Evolutionary conservation across 257 asterid genomes (phyloP).

Genomic region (Solanum tarijense): DNA sequence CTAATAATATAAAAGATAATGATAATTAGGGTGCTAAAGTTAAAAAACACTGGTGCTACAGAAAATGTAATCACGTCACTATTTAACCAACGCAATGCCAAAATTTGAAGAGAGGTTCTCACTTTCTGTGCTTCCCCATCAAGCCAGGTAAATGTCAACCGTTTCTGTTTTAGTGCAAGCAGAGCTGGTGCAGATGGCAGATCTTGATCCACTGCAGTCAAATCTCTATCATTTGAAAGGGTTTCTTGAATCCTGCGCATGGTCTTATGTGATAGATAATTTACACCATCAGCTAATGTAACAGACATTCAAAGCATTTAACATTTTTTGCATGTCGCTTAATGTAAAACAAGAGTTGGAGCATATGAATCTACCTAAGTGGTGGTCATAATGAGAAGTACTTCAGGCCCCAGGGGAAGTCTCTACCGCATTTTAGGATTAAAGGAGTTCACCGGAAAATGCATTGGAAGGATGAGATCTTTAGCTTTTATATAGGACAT

Average conservation of each 20-base stretch:
- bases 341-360: not conserved
- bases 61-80: not conserved
- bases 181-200: constrained; percentile 38
- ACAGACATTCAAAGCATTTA: not conserved
- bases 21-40: not conserved
- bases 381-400: not conserved
- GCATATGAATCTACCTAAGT: not conserved
- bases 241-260: constrained; percentile 78
- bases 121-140: constrained; percentile 95
- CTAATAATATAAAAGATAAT: not conserved
- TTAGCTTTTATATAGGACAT: not conserved
- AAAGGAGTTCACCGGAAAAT: not conserved
- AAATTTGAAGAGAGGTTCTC: constrained; percentile 9
- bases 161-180: constrained; percentile 54
- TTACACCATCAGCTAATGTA: constrained; percentile 17
- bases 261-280: constrained; percentile 51
- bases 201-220: constrained; percentile 39
- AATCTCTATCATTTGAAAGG: constrained; percentile 38
- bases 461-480: not conserved
- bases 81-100: not conserved
- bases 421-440: not conserved
- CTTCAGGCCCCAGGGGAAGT: not conserved
- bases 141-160: constrained; percentile 87
- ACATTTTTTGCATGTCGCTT: not conserved
- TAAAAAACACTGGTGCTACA: not conserved